These are phyloP conservation scores for Lepidium aucheri DNA, from an alignment of 345 rosid genomes.

Conservation along the genomic window DNA sequence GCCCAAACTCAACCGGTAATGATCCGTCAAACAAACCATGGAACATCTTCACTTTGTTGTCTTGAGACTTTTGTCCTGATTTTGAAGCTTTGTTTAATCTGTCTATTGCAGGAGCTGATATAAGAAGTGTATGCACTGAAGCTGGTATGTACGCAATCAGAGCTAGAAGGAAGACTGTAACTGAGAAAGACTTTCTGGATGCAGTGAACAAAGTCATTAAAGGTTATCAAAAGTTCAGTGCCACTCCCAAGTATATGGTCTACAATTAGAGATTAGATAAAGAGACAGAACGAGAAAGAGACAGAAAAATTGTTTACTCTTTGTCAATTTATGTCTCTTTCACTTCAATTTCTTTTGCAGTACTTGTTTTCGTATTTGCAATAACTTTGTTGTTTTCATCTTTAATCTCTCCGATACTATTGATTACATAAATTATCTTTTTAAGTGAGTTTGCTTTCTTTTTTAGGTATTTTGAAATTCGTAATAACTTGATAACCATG, in stretches of 20 bases:
- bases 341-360: not conserved
- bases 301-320: no score
- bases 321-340: no score
- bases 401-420: not conserved
- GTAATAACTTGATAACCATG: no score
- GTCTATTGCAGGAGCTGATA: constrained; percentile 67
- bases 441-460: no score
- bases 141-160: constrained; percentile 95
- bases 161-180: constrained; percentile 86
- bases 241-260: constrained; percentile 93
- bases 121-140: constrained; percentile 93
- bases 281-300: no score
- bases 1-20: constrained; percentile 86
- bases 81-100: not conserved
- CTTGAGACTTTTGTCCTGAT: not conserved
- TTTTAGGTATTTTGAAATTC: no score
- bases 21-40: not conserved
- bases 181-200: constrained; percentile 91
- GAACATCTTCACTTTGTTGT: not conserved
- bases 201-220: constrained; percentile 98
- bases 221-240: constrained; percentile 93
- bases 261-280: constrained; percentile 36
- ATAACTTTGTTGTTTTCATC: not conserved
- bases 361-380: not conserved
- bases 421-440: not conserved